Evolutionary conservation across 768 basidiomycete species (phyloP).

Genomic region (Boletus rex-veris): DNA sequence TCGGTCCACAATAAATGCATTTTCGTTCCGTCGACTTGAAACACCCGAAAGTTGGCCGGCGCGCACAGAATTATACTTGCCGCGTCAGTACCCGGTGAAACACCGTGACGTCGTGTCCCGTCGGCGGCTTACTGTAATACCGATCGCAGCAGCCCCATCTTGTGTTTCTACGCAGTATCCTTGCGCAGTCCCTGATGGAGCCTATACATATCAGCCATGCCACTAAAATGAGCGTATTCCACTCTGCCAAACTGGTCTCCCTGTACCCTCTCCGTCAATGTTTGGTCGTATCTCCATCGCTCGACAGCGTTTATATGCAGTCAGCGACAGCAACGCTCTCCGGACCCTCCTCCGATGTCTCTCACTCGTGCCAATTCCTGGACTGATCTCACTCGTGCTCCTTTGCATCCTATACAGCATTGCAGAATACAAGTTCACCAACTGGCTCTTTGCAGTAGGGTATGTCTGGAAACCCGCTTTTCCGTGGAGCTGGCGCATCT

Average conservation of each 20-base stretch:
- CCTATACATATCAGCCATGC: too few relatives aligned
- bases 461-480: slow-evolving; percentile 18
- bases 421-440: slow-evolving; percentile 8
- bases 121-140: too few relatives aligned
- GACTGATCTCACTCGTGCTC: not conserved
- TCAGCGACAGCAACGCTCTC: not conserved
- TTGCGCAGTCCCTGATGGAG: too few relatives aligned
- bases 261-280: slow-evolving; percentile 4
- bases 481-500: slow-evolving; percentile 17
- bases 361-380: not conserved
- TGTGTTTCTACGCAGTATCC: too few relatives aligned
- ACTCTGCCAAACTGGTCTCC: not conserved
- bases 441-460: slow-evolving; percentile 1
- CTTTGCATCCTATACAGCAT: slow-evolving; percentile 6
- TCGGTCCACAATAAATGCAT: too few relatives aligned
- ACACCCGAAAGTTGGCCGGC: too few relatives aligned
- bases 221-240: too few relatives aligned
- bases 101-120: too few relatives aligned
- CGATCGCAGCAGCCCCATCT: too few relatives aligned
- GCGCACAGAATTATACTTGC: too few relatives aligned
- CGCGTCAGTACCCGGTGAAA: too few relatives aligned
- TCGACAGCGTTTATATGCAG: not conserved
- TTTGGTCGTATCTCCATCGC: not conserved
- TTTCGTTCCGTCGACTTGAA: too few relatives aligned
- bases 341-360: not conserved